Evolutionary conservation across 495 filamentous ascomycete genomes (phyloP).

Genomic region (Aspergillus steynii): DNA sequence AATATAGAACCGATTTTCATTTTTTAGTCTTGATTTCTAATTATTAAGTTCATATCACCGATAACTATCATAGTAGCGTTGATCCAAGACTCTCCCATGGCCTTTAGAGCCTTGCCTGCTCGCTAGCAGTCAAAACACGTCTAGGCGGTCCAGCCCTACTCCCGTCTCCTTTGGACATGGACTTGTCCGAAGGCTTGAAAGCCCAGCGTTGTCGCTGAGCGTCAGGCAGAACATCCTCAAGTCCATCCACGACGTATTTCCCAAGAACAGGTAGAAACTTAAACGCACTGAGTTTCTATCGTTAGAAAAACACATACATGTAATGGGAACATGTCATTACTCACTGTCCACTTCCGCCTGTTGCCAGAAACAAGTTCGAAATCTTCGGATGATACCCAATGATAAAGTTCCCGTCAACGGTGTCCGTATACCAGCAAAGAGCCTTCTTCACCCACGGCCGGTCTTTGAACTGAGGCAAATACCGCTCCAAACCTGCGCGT

Average conservation of each 20-base stretch:
- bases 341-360: neutral
- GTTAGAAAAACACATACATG: neutral
- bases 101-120: neutral
- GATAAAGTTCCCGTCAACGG: neutral
- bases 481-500: neutral
- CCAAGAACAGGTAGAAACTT: neutral
- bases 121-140: neutral
- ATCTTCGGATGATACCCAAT: neutral
- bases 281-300: neutral
- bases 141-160: neutral
- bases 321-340: neutral
- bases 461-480: neutral
- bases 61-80: neutral
- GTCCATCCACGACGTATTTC: neutral
- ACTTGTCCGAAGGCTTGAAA: neutral
- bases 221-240: neutral
- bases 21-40: too few relatives aligned
- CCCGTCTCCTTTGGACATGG: neutral
- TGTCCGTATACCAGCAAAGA: neutral
- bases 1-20: too few relatives aligned
- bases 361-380: neutral
- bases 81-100: neutral
- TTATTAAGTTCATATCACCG: too few relatives aligned
- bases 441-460: neutral
- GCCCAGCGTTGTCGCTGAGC: neutral